Percentiles rank a stretch among this genome's conserved stretches.
phyloP scores from a whole-genome alignment of 768 basidiomycete genomes.

The Coprinopsis strossmayeri region DNA sequence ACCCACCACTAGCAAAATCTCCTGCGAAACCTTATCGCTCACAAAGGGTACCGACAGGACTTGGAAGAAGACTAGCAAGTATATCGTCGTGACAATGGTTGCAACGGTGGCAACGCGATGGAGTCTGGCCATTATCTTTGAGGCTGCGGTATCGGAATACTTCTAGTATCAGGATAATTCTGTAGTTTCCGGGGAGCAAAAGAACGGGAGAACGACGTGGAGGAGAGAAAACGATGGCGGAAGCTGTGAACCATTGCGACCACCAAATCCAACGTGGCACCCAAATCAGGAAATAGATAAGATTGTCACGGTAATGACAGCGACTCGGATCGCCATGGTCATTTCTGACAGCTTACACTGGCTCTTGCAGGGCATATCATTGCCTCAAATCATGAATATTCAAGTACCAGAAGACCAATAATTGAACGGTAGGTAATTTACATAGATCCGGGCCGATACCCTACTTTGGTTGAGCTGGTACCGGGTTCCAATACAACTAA shows the following conservation, averaged over 20 bases:
- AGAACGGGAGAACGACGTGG: not conserved
- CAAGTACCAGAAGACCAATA: too few relatives aligned
- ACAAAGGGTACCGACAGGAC: slow-evolving; percentile 50
- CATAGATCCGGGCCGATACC: too few relatives aligned
- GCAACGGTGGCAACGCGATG: slow-evolving; percentile 43
- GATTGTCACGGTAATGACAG: too few relatives aligned
- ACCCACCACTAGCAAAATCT: slow-evolving; percentile 58
- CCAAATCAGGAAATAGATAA: slow-evolving; percentile 11
- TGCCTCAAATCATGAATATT: too few relatives aligned
- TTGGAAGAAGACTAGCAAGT: slow-evolving; percentile 52
- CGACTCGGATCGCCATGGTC: too few relatives aligned
- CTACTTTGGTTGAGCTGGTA: too few relatives aligned
- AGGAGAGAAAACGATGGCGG: not conserved
- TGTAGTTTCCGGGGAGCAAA: not conserved
- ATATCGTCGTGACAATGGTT: slow-evolving; percentile 37
- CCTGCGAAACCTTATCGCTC: slow-evolving; percentile 33
- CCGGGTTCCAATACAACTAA: too few relatives aligned
- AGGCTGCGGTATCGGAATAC: slow-evolving; percentile 1
- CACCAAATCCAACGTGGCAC: slow-evolving; percentile 6
- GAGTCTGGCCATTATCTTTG: slow-evolving; percentile 49
- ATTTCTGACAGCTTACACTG: too few relatives aligned
- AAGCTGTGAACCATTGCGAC: not conserved
- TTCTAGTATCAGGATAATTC: not conserved
- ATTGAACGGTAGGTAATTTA: too few relatives aligned
- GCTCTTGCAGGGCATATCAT: too few relatives aligned